Conservation (phyloP, 495 filamentous ascomycete genomes). For the Neurospora sp. region DNA sequence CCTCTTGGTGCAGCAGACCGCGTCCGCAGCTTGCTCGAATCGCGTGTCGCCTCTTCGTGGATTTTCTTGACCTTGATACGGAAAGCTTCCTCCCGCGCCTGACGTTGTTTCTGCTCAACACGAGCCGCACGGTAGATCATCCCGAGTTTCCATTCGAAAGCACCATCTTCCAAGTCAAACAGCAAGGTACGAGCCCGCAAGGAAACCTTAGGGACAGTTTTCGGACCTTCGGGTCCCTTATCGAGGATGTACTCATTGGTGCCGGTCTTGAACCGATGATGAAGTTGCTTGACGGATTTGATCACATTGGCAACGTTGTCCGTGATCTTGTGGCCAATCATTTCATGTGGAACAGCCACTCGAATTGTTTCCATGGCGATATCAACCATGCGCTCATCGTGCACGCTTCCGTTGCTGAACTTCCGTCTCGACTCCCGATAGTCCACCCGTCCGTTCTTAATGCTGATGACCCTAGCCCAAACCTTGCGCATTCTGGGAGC, state of each 20-base stretch:
- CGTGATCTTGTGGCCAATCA: slow-evolving; percentile 81
- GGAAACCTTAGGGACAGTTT: slow-evolving; percentile 73
- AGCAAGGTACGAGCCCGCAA: slow-evolving; percentile 70
- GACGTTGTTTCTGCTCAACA: slow-evolving; percentile 76
- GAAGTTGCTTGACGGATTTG: slow-evolving; percentile 81
- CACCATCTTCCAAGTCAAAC: slow-evolving; percentile 89
- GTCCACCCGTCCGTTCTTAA: slow-evolving; percentile 72
- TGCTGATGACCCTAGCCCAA: slow-evolving; percentile 77
- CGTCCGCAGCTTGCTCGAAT: slow-evolving; percentile 33
- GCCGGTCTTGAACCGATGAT: slow-evolving; percentile 78
- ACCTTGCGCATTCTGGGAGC: slow-evolving; percentile 67
- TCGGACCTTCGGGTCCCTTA: slow-evolving; percentile 74
- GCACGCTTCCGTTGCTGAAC: slow-evolving; percentile 42
- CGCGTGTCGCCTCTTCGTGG: slow-evolving; percentile 49
- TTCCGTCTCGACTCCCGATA: slow-evolving; percentile 66
- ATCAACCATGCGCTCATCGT: slow-evolving; percentile 77
- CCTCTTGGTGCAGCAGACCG: slow-evolving; percentile 40
- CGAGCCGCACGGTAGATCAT: slow-evolving; percentile 83
- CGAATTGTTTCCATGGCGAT: slow-evolving; percentile 76
- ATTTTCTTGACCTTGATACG: slow-evolving; percentile 77
- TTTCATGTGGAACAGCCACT: slow-evolving; percentile 84
- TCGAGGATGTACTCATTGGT: slow-evolving; percentile 79
- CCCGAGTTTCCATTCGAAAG: slow-evolving; percentile 94
- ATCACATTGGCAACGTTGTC: slow-evolving; percentile 84
- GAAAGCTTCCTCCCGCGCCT: slow-evolving; percentile 86